phyloP scores from a whole-genome alignment of 1,284 basidiomycete genomes.

The Tetrapyrgos nigripes region DNA sequence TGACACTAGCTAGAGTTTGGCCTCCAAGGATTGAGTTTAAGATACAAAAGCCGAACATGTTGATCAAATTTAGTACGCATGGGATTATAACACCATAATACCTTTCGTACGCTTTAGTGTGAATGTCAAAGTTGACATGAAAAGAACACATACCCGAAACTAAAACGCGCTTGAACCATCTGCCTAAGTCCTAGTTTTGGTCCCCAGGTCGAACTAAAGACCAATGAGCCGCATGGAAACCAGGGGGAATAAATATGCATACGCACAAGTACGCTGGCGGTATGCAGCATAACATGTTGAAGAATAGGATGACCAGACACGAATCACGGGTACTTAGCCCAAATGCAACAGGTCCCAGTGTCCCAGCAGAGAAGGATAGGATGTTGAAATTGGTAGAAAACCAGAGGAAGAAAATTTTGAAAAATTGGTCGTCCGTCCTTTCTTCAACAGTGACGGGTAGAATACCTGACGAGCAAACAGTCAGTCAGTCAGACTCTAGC shows the following conservation, averaged over 20 bases:
- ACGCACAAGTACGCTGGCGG: slow-evolving; percentile 68
- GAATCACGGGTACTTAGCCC: slow-evolving; percentile 73
- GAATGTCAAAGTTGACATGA: too few species aligned
- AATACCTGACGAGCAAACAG: slow-evolving; percentile 44
- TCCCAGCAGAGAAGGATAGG: slow-evolving; percentile 80
- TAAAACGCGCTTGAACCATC: slow-evolving; percentile 83
- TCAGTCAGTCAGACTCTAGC: neutral
- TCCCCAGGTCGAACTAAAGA: slow-evolving; percentile 78
- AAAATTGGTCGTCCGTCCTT: slow-evolving; percentile 66
- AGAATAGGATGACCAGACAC: slow-evolving; percentile 78
- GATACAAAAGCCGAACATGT: slow-evolving; percentile 77
- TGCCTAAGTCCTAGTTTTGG: slow-evolving; percentile 87
- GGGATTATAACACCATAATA: slow-evolving; percentile 73
- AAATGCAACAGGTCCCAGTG: slow-evolving; percentile 71
- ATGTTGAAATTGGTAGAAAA: slow-evolving; percentile 77
- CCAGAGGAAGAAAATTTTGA: slow-evolving; percentile 80
- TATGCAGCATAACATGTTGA: slow-evolving; percentile 65
- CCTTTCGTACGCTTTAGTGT: slow-evolving; percentile 43
- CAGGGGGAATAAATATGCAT: slow-evolving; percentile 7
- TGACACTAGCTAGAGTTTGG: slow-evolving; percentile 78
- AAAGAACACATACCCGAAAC: slow-evolving; percentile 68
- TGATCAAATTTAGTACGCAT: slow-evolving; percentile 67
- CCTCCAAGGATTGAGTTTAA: slow-evolving; percentile 83
- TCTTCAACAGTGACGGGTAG: slow-evolving; percentile 55
- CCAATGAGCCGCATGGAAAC: neutral